Conservation (phyloP, 805 yeast genomes). For the Starmerella cellae region DNA sequence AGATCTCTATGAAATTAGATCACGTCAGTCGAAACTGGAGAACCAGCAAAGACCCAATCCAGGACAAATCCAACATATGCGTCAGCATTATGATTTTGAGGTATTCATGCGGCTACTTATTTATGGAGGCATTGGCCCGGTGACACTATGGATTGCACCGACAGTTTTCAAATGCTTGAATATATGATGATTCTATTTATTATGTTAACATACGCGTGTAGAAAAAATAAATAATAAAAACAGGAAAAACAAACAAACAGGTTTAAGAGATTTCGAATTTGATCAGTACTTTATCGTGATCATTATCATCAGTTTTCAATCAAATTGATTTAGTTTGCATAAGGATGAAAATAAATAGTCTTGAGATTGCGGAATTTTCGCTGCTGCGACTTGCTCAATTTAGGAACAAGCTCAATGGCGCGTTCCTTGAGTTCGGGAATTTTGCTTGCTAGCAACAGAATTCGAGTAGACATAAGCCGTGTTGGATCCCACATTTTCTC, state of each 20-base stretch:
- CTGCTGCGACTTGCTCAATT: not conserved
- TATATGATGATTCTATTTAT: constrained; percentile 3
- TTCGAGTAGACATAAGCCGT: constrained; percentile 3
- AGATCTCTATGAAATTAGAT: constrained; percentile 28
- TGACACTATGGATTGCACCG: constrained; percentile 28
- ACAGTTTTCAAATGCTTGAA: constrained; percentile 4
- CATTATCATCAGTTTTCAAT: too few species aligned
- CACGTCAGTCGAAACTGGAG: constrained; percentile 24
- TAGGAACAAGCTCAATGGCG: not conserved
- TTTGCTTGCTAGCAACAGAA: constrained; percentile 5
- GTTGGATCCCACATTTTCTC: constrained; percentile 4
- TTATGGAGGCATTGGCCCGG: constrained; percentile 64
- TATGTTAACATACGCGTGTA: too few species aligned
- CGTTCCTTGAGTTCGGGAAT: not conserved
- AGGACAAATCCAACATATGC: constrained; percentile 24
- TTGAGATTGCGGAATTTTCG: not conserved
- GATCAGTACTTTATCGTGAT: too few species aligned
- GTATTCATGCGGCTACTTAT: constrained; percentile 64
- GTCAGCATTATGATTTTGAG: constrained; percentile 53
- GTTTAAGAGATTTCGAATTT: too few species aligned
- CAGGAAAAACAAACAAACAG: too few species aligned
- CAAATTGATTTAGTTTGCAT: constrained; percentile 5
- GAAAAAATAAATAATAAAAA: too few species aligned
- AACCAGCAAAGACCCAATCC: constrained; percentile 6
- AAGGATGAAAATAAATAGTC: constrained; percentile 6